Conservation (phyloP, 805 yeast species). For the Ogataea pini region DNA sequence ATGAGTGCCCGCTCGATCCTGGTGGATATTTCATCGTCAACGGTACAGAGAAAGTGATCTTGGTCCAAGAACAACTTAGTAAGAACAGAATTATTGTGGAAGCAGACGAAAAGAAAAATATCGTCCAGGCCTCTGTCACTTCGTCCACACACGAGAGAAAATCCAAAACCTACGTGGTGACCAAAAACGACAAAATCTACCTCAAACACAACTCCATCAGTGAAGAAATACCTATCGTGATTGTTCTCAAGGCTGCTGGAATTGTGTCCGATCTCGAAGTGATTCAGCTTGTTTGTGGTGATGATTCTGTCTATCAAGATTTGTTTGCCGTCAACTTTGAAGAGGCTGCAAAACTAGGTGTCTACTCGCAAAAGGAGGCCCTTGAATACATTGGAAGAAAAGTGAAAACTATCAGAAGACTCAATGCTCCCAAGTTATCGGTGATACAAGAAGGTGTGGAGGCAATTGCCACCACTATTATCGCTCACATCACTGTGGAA, state of each 20-base stretch:
- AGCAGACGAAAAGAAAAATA: slow-evolving; percentile 90
- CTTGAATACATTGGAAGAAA: slow-evolving; percentile 86
- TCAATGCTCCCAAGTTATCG: slow-evolving; percentile 76
- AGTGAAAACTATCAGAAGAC: slow-evolving; percentile 89
- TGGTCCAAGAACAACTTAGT: slow-evolving; percentile 94
- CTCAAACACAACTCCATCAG: slow-evolving; percentile 93
- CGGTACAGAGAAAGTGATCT: slow-evolving; percentile 96
- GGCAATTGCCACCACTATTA: slow-evolving; percentile 92
- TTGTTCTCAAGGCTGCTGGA: slow-evolving; percentile 94
- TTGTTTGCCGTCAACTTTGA: slow-evolving; percentile 90
- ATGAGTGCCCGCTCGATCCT: slow-evolving; percentile 97
- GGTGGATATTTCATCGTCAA: slow-evolving; percentile 98
- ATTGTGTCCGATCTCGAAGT: slow-evolving; percentile 89
- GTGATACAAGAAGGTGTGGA: slow-evolving; percentile 93
- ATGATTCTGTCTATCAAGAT: slow-evolving; percentile 85
- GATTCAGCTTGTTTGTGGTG: slow-evolving; percentile 91
- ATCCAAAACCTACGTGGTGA: slow-evolving; percentile 93
- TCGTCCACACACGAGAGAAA: slow-evolving; percentile 98
- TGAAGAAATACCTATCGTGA: slow-evolving; percentile 93
- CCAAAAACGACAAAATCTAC: slow-evolving; percentile 86
- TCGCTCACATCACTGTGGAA: slow-evolving; percentile 87
- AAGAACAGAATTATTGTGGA: slow-evolving; percentile 98
- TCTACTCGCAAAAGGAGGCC: slow-evolving; percentile 92
- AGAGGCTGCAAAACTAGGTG: slow-evolving; percentile 83
- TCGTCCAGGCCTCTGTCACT: slow-evolving; percentile 97